Base-by-base conservation (phyloP, 2,329 filamentous ascomycete species). In the Xylariales sp. region DNA sequence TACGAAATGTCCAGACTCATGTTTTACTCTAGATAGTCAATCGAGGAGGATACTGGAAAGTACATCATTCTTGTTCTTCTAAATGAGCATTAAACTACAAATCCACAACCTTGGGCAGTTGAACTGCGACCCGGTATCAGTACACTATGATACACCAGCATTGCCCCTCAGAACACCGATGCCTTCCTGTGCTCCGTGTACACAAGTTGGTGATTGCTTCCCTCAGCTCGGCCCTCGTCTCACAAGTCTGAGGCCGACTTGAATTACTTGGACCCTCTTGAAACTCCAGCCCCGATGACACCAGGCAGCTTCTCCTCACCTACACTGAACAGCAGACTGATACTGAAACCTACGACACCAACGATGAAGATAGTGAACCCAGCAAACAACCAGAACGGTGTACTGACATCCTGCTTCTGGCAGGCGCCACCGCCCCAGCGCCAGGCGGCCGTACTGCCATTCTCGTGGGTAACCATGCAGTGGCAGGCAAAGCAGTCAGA, bases 281-380 rank as follows among this genome's bases (percentile, higher is more conserved):
- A 86, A 27, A 98, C 91, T 49, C 93, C 93, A 35, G 93, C 93
- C n/a, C 89, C 88, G 62, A 98, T 90, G 7, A 98, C 91, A 53
- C 89, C 89, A 0, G 93, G 93, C 49, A 97, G 71, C 65, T 89
- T 85, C 69, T 95, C 82, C 61, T 86, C 79, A 24, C 91, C 93
- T 56, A 97, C 86, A 48, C 71, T 82, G 64, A 84, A 93, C 40
- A 98, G 64, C 73, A 95, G 70, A 5, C 83, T 80, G 52, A 97
- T 82, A 9, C 80, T 81, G 59, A 85, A 82, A 27, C 72, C 73
- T 20, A 94, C 66, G 27, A 86, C 65, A 34, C 78, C 75, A 1
- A 93, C 66, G 47, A 94, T 70, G 27, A 81, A 65, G 35, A 96
- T 67, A 4, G 78, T 83, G 53, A 93, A 85, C 6, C 83, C 80